These are phyloP conservation scores for Solanum hybrid DNA, from an alignment of 305 asterid species.

Conservation along the genomic window DNA sequence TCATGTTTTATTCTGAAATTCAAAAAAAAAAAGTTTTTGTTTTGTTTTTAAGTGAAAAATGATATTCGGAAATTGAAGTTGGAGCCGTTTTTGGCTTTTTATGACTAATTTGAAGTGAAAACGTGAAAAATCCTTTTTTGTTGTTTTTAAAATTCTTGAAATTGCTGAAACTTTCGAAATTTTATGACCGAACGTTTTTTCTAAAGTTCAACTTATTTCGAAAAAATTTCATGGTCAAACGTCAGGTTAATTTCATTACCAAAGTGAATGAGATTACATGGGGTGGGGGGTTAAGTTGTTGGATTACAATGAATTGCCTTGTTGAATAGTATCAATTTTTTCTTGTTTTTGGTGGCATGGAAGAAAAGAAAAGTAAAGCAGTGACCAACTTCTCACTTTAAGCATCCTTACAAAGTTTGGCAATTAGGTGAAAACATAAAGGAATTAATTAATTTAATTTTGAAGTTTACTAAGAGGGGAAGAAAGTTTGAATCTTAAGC, in stretches of 20 bases:
- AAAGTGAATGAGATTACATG: no score
- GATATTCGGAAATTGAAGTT: neutral
- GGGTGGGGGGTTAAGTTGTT: neutral
- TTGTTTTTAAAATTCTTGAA: neutral
- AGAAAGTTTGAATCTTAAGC: no score
- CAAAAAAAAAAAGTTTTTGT: no score
- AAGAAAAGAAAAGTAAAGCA: no score
- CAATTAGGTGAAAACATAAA: no score
- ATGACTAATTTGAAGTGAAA: neutral
- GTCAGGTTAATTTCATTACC: neutral
- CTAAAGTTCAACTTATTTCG: neutral
- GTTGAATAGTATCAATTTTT: no score
- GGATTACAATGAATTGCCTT: no score
- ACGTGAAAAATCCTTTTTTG: neutral
- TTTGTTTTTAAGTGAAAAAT: neutral
- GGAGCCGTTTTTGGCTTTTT: neutral
- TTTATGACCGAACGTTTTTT: neutral
- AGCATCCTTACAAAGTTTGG: no score
- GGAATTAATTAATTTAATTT: no score
- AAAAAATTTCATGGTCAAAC: neutral
- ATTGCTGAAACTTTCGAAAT: neutral
- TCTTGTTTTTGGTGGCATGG: no score
- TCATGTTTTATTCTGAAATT: neutral
- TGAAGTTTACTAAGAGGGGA: no score
- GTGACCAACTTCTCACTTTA: no score